Conservation (phyloP, 192 early-diverging fungal species). For the Backusella tuberculispora region DNA sequence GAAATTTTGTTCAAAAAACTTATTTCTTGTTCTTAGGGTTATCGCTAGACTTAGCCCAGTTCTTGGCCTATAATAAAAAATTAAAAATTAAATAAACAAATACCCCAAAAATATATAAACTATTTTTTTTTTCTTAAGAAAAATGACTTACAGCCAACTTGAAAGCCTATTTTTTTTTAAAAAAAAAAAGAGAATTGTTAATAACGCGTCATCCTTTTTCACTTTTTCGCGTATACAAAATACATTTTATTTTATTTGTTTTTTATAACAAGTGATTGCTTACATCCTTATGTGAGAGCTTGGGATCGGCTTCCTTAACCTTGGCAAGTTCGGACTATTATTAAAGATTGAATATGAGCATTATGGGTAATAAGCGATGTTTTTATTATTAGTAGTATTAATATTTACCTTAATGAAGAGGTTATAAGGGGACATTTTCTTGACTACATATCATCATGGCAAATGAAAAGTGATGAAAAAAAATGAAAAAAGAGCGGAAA, state of each 20-base stretch:
- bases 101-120: background rate
- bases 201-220: background rate
- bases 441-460: background rate
- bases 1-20: background rate
- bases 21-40: slow-evolving; percentile 25
- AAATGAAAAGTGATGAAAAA: background rate
- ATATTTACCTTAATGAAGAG: slow-evolving; percentile 31
- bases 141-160: slow-evolving; percentile 23
- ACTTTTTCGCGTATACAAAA: slow-evolving; percentile 4
- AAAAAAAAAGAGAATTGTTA: background rate
- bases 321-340: slow-evolving; percentile 36
- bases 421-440: slow-evolving; percentile 35
- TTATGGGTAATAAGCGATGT: background rate
- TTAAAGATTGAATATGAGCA: background rate
- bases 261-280: background rate
- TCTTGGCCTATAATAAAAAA: slow-evolving; percentile 14
- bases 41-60: slow-evolving; percentile 16
- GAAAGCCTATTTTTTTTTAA: slow-evolving; percentile 1
- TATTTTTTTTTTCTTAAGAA: background rate
- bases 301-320: slow-evolving; percentile 29
- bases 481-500: too few relatives aligned
- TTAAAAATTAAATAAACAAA: background rate
- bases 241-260: background rate
- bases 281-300: slow-evolving; percentile 35
- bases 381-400: background rate